Percentiles rank a stretch among this genome's conserved stretches.
These are phyloP conservation scores for Mycena kentingensis DNA, from an alignment of 768 basidiomycete genomes.

Conservation along the genomic window DNA sequence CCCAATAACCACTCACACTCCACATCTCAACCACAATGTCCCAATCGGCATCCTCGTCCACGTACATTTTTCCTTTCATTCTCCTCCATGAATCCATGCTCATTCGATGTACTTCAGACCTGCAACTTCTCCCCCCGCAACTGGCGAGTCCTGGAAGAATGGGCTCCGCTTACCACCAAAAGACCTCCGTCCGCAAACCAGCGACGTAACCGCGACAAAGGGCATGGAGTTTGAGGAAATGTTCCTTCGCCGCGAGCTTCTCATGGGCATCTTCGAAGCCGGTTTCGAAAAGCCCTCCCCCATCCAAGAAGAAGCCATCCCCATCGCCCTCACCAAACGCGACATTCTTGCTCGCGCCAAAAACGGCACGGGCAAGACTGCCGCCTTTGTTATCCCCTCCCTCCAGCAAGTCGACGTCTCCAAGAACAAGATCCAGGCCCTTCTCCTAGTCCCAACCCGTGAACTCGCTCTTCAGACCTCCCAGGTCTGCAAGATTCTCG, in stretches of 20 bases:
- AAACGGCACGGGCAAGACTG: constrained; percentile 98
- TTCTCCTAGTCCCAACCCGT: constrained; percentile 97
- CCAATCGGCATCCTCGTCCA: neutral
- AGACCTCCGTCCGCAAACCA: constrained; percentile 93
- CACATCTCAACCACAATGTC: neutral
- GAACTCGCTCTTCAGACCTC: constrained; percentile 97
- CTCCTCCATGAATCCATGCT: neutral
- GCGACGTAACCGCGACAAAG: constrained; percentile 93
- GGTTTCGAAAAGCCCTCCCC: constrained; percentile 96
- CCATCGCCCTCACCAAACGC: constrained; percentile 88
- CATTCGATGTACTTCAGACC: constrained; percentile 10
- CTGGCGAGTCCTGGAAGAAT: constrained; percentile 61
- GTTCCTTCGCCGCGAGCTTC: constrained; percentile 87
- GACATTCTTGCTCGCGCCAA: constrained; percentile 95
- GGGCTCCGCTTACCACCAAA: constrained; percentile 84
- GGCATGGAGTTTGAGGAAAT: constrained; percentile 97
- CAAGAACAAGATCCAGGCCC: constrained; percentile 89
- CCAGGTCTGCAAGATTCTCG: constrained; percentile 97
- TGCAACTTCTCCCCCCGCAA: constrained; percentile 14
- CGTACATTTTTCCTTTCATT: neutral
- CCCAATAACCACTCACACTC: neutral
- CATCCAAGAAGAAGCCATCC: constrained; percentile 99
- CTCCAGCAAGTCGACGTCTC: constrained; percentile 88
- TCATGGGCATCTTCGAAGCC: constrained; percentile 99
- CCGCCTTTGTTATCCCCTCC: constrained; percentile 97